A percentile compares a stretch with the other conserved stretches of the same genome.
These are phyloP conservation scores for Gastrolobium villosum DNA, from an alignment of 306 rosid species.

Conservation along the genomic window DNA sequence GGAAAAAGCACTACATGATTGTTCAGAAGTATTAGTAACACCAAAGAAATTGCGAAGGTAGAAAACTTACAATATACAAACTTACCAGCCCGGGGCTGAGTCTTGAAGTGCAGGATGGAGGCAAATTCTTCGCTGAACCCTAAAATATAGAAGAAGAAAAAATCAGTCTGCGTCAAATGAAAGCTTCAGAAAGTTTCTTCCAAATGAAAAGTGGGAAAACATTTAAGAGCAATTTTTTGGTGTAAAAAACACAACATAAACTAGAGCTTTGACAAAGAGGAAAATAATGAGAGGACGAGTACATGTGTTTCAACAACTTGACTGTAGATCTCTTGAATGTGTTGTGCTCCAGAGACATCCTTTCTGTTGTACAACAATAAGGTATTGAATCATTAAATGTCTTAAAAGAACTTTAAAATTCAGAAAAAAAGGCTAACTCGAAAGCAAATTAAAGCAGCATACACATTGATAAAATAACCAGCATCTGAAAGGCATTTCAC, in stretches of 20 bases:
- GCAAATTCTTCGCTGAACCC: constrained; percentile 83
- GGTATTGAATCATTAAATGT: constrained; percentile 22
- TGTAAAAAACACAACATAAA: background rate
- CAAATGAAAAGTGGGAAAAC: background rate
- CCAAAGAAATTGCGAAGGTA: background rate
- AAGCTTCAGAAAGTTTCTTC: constrained; percentile 26
- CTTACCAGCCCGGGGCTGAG: constrained; percentile 79
- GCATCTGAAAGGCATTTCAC: constrained; percentile 94
- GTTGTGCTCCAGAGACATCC: constrained; percentile 77
- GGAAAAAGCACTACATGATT: constrained; percentile 86
- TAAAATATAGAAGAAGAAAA: constrained; percentile 39
- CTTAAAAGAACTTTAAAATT: background rate
- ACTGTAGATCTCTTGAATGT: constrained; percentile 59
- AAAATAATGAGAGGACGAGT: constrained; percentile 38
- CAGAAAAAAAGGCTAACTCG: background rate
- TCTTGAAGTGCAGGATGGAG: constrained; percentile 77
- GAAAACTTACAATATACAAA: constrained; percentile 28
- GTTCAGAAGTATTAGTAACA: constrained; percentile 37
- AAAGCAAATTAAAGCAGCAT: constrained; percentile 46
- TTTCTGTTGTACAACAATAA: constrained; percentile 58
- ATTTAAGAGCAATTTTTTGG: background rate
- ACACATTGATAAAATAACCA: constrained; percentile 85
- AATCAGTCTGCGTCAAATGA: background rate
- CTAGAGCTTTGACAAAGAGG: background rate
- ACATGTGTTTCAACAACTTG: constrained; percentile 86